These are phyloP conservation scores for Didymella arachidicola DNA, from an alignment of 2,329 filamentous ascomycete species.

Conservation along the genomic window DNA sequence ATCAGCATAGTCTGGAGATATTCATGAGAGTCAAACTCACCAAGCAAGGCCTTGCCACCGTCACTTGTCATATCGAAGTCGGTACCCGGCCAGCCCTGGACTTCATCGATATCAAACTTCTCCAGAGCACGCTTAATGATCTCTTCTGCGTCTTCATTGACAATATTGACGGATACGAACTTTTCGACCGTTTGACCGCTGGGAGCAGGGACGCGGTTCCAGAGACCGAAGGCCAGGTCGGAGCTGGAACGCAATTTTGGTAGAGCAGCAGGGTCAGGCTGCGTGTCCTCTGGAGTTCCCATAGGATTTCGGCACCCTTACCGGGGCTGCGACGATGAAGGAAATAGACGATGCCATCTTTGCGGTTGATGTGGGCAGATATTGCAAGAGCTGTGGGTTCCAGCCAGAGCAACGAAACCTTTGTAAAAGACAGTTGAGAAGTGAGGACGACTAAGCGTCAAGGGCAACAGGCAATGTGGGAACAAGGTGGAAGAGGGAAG, in stretches of 20 bases:
- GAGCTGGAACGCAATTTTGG: slow-evolving; percentile 19
- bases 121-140: slow-evolving; percentile 2
- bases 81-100: slow-evolving; percentile 1
- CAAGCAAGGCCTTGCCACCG: neutral
- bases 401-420: neutral
- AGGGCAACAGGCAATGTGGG: neutral
- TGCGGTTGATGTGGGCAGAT: slow-evolving; percentile 15
- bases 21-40: neutral
- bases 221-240: slow-evolving; percentile 20
- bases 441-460: neutral
- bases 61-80: slow-evolving; percentile 6
- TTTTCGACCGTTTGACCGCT: slow-evolving; percentile 5
- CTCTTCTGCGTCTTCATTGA: slow-evolving; percentile 10
- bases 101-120: neutral
- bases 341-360: slow-evolving; percentile 21
- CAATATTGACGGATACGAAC: slow-evolving; percentile 7
- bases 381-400: neutral
- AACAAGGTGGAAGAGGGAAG: neutral
- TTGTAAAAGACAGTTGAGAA: neutral
- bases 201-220: slow-evolving; percentile 7
- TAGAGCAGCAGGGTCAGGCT: neutral
- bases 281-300: neutral
- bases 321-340: slow-evolving; percentile 14
- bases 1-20: neutral
- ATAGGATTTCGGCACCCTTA: neutral